Percentiles rank a stretch among this genome's conserved stretches.
These are phyloP conservation scores for Tolypocladium guangdongense DNA, from an alignment of 2,329 filamentous ascomycete species.

Conservation along the genomic window DNA sequence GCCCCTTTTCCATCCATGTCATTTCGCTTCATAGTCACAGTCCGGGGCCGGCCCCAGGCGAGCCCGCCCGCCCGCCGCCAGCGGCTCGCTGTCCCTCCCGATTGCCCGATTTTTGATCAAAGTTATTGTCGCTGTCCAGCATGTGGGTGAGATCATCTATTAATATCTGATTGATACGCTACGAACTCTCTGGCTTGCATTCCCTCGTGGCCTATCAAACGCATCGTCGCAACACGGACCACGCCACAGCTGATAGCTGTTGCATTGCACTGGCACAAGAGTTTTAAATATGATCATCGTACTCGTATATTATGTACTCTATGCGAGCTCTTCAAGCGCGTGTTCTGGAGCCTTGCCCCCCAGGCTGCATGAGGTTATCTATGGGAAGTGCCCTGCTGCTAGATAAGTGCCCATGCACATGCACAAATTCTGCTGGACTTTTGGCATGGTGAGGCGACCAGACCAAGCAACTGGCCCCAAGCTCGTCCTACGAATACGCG, in stretches of 20 bases:
- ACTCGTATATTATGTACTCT: too few relatives aligned
- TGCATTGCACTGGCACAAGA: neutral
- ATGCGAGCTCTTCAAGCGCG: neutral
- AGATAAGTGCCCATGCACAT: constrained; percentile 1
- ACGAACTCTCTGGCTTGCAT: neutral
- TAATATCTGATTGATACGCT: neutral
- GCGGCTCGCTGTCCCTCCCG: neutral
- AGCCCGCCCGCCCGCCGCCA: neutral
- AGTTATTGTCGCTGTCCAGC: constrained; percentile 4
- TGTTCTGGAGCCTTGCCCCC: constrained; percentile 11
- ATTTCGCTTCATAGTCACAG: constrained; percentile 18
- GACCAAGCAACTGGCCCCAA: neutral
- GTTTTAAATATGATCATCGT: neutral
- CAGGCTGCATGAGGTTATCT: constrained; percentile 19
- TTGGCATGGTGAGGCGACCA: neutral
- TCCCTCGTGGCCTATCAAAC: neutral
- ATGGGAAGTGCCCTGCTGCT: constrained; percentile 18
- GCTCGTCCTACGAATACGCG: neutral
- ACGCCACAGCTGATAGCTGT: neutral
- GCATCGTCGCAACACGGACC: neutral
- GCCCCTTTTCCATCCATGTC: constrained; percentile 8
- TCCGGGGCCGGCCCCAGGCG: neutral
- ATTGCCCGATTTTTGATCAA: constrained; percentile 8
- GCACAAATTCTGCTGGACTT: neutral
- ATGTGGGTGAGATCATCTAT: neutral